Conservation (phyloP, 2,329 filamentous ascomycete genomes). For the Cercospora sp. region DNA sequence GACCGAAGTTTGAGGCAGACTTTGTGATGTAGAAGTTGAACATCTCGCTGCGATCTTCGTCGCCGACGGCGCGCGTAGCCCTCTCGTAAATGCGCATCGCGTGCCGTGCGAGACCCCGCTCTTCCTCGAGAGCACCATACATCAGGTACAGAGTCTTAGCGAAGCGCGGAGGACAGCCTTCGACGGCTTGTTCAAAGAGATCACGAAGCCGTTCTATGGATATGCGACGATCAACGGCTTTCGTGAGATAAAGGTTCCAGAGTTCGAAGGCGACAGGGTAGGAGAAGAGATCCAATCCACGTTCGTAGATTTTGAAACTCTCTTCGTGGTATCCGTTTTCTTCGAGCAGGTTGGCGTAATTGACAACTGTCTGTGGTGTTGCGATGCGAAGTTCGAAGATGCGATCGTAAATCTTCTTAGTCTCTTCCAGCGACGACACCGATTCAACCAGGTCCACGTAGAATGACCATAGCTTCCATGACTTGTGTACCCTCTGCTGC, state of each 20-base stretch:
- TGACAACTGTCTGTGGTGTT: slow-evolving; percentile 96
- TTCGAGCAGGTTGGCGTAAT: slow-evolving; percentile 93
- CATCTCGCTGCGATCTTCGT: slow-evolving; percentile 94
- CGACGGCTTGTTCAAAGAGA: slow-evolving; percentile 94
- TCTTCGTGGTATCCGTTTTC: slow-evolving; percentile 96
- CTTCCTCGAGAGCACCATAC: slow-evolving; percentile 97
- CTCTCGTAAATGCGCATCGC: slow-evolving; percentile 99
- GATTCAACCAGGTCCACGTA: slow-evolving; percentile 98
- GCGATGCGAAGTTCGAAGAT: slow-evolving; percentile 98
- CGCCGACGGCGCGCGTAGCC: slow-evolving; percentile 88
- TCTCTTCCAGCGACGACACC: slow-evolving; percentile 86
- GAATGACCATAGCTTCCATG: slow-evolving; percentile 99
- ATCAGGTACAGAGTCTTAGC: slow-evolving; percentile 95
- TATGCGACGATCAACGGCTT: slow-evolving; percentile 94
- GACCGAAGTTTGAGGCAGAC: slow-evolving; percentile 94
- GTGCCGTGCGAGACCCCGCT: slow-evolving; percentile 87
- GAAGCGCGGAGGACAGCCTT: slow-evolving; percentile 92
- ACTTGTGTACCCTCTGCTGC: slow-evolving; percentile 96
- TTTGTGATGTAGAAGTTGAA: slow-evolving; percentile 99
- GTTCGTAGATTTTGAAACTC: slow-evolving; percentile 95
- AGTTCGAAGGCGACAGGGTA: slow-evolving; percentile 98
- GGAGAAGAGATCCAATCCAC: slow-evolving; percentile 94
- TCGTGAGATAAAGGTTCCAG: slow-evolving; percentile 97
- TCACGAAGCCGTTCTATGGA: slow-evolving; percentile 91
- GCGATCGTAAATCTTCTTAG: slow-evolving; percentile 88